Conservation (phyloP, 2,329 filamentous ascomycete genomes). For the Gremmenia infestans region DNA sequence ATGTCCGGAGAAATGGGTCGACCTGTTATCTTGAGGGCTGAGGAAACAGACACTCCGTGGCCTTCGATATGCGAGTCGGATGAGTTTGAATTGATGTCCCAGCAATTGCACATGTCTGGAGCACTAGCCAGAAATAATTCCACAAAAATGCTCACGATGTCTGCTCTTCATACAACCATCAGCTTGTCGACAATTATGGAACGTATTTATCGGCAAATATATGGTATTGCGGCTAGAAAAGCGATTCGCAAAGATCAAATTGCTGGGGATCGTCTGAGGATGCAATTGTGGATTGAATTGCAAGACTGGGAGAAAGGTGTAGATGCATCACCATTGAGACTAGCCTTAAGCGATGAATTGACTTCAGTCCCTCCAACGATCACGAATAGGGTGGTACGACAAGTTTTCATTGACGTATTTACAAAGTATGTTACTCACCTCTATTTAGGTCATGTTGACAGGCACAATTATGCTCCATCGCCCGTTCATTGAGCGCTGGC, state of each 20-base stretch:
- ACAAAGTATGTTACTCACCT: not conserved
- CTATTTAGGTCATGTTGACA: constrained; percentile 23
- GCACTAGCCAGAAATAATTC: constrained; percentile 10
- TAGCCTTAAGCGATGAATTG: constrained; percentile 24
- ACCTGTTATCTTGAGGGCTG: constrained; percentile 23
- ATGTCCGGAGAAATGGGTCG: constrained; percentile 27
- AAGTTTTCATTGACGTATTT: not conserved
- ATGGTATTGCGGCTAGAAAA: constrained; percentile 25
- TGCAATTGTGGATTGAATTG: constrained; percentile 21
- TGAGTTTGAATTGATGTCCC: constrained; percentile 29
- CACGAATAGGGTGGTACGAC: constrained; percentile 26
- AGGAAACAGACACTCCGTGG: constrained; percentile 27
- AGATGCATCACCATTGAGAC: constrained; percentile 22
- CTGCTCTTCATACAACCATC: constrained; percentile 27
- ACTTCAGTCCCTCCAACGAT: constrained; percentile 25
- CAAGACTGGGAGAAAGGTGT: constrained; percentile 24
- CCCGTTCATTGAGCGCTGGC: constrained; percentile 27
- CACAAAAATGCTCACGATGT: constrained; percentile 27
- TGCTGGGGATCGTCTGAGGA: constrained; percentile 22
- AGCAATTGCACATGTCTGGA: constrained; percentile 3
- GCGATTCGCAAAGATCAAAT: constrained; percentile 23
- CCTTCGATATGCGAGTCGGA: constrained; percentile 28
- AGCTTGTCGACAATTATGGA: constrained; percentile 23
- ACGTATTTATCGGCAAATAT: constrained; percentile 23
- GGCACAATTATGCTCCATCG: constrained; percentile 27